Percentiles rank a stretch among this genome's conserved stretches.
phyloP scores from a whole-genome alignment of 1,139 yeast genomes.

The Kodamaea suecica region DNA sequence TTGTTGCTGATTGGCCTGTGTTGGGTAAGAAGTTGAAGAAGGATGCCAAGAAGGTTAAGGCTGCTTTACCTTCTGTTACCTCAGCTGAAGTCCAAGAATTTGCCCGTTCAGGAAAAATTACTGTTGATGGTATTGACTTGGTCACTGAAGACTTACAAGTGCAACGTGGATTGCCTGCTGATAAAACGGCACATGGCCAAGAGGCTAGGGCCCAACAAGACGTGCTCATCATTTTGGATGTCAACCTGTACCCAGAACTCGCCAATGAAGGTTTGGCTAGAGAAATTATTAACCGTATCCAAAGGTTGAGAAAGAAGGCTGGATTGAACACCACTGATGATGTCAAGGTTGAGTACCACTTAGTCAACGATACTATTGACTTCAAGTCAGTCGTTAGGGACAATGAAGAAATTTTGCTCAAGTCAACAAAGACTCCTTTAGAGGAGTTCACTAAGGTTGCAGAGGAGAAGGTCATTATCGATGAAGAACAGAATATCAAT shows the following conservation, averaged over 20 bases:
- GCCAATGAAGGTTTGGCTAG: constrained; percentile 94
- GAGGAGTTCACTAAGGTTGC: constrained; percentile 36
- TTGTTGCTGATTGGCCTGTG: constrained; percentile 98
- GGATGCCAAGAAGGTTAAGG: constrained; percentile 92
- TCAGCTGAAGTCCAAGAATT: constrained; percentile 81
- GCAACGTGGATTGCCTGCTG: constrained; percentile 76
- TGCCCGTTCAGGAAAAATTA: constrained; percentile 67
- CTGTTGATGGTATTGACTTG: constrained; percentile 86
- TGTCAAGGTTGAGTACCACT: constrained; percentile 76
- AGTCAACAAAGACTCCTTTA: constrained; percentile 70
- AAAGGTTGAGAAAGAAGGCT: constrained; percentile 94
- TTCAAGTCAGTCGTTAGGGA: constrained; percentile 61
- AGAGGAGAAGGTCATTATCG: constrained; percentile 57
- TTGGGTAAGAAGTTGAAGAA: constrained; percentile 95
- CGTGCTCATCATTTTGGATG: constrained; percentile 85
- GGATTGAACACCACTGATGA: constrained; percentile 95
- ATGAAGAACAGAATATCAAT: constrained; percentile 87
- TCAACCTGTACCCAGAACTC: constrained; percentile 81
- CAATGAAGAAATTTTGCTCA: constrained; percentile 67
- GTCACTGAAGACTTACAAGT: constrained; percentile 87
- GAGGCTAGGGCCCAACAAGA: constrained; percentile 87
- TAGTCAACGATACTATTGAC: constrained; percentile 67
- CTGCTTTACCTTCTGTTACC: constrained; percentile 78
- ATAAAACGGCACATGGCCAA: constrained; percentile 60
- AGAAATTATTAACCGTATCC: constrained; percentile 94